phyloP scores from a whole-genome alignment of 257 asterid species.

The Anisodus acutangulus region DNA sequence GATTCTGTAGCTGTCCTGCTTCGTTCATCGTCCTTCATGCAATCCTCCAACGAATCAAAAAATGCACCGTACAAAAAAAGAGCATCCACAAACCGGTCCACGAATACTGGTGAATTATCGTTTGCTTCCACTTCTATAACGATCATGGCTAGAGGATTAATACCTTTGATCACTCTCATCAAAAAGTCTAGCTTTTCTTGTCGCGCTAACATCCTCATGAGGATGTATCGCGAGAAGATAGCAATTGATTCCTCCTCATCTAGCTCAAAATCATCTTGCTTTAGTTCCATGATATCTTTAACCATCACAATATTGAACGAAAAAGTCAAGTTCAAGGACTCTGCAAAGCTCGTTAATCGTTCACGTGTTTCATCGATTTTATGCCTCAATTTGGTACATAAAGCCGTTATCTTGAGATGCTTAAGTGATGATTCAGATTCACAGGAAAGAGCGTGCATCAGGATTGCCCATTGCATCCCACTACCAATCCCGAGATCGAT shows the following conservation, averaged over 20 bases:
- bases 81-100: constrained; percentile 58
- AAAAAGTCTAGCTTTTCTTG: constrained; percentile 45
- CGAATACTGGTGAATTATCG: constrained; percentile 52
- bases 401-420: constrained; percentile 61
- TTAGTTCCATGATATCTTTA: constrained; percentile 48
- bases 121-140: constrained; percentile 58
- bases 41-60: constrained; percentile 55
- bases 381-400: constrained; percentile 43
- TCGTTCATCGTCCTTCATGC: constrained; percentile 46
- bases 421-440: constrained; percentile 38
- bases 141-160: constrained; percentile 49
- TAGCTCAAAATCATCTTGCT: constrained; percentile 31
- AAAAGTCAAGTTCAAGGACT: constrained; percentile 47
- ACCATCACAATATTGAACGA: constrained; percentile 53
- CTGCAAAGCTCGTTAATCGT: constrained; percentile 53
- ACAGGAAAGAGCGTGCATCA: constrained; percentile 68
- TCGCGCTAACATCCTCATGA: constrained; percentile 44
- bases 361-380: constrained; percentile 54
- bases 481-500: constrained; percentile 55
- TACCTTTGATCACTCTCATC: constrained; percentile 43
- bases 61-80: constrained; percentile 52
- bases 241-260: constrained; percentile 51
- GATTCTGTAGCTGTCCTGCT: constrained; percentile 45
- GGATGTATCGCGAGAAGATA: constrained; percentile 45
- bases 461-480: constrained; percentile 55